phyloP scores from a whole-genome alignment of 179 eudicot genomes.

The Sideroxylon spinosum region DNA sequence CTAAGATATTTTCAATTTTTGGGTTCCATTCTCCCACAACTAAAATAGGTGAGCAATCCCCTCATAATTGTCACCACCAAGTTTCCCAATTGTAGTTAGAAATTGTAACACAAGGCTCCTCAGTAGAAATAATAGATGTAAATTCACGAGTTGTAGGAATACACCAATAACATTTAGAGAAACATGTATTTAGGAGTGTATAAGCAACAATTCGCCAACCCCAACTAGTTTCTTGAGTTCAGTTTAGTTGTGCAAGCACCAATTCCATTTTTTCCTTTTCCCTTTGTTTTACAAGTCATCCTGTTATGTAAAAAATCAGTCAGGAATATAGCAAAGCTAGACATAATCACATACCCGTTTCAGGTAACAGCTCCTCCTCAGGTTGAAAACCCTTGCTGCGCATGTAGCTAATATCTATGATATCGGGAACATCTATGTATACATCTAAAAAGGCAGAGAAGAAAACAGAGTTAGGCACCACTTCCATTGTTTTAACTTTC shows the following conservation, averaged over 20 bases:
- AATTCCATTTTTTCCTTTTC: too few relatives aligned
- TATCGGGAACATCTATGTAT: conserved; percentile 90
- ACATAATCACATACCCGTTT: conserved; percentile 26
- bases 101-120: not conserved
- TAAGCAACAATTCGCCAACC: not conserved
- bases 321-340: not conserved
- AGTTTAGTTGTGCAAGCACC: too few relatives aligned
- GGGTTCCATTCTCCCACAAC: too few relatives aligned
- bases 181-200: not conserved
- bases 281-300: too few relatives aligned
- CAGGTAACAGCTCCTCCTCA: conserved; percentile 94
- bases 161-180: not conserved
- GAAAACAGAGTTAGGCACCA: not conserved
- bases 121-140: not conserved
- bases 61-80: not conserved
- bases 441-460: conserved; percentile 54
- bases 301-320: not conserved
- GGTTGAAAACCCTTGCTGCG: conserved; percentile 94
- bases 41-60: too few relatives aligned
- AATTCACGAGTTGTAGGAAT: not conserved
- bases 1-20: too few relatives aligned
- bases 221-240: too few relatives aligned
- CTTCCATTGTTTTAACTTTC: not conserved
- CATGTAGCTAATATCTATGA: conserved; percentile 88
- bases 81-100: not conserved